Percentiles rank a stretch among this genome's conserved stretches.
phyloP scores from a whole-genome alignment of 2,329 filamentous ascomycete species.

The Fusarium stilboides region DNA sequence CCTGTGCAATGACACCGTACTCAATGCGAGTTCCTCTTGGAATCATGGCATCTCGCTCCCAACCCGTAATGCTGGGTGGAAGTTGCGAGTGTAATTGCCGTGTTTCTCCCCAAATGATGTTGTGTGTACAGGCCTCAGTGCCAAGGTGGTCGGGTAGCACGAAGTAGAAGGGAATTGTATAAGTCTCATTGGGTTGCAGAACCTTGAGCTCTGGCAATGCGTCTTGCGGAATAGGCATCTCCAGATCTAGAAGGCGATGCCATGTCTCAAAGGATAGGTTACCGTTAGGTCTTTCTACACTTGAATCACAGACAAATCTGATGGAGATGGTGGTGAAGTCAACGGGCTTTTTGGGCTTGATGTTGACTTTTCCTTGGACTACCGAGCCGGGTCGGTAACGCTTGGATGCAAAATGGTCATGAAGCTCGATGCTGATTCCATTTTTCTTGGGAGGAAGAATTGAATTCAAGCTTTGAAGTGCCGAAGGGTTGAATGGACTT shows the following conservation, averaged over 20 bases:
- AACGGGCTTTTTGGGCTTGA: slow-evolving; percentile 24
- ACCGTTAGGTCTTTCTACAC: slow-evolving; percentile 17
- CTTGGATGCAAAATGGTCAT: slow-evolving; percentile 31
- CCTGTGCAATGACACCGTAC: slow-evolving; percentile 26
- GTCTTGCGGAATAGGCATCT: slow-evolving; percentile 20
- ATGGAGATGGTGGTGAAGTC: slow-evolving; percentile 18
- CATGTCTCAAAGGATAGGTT: slow-evolving; percentile 23
- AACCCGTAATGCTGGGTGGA: slow-evolving; percentile 12
- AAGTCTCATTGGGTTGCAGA: slow-evolving; percentile 13
- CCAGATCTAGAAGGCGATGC: slow-evolving; percentile 25
- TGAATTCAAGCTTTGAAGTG: slow-evolving; percentile 15
- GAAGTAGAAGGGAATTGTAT: slow-evolving; percentile 24
- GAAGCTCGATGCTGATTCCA: slow-evolving; percentile 3
- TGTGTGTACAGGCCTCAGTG: slow-evolving; percentile 24
- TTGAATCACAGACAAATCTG: slow-evolving; percentile 27
- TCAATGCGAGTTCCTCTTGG: slow-evolving; percentile 10
- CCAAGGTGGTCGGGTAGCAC: slow-evolving; percentile 19
- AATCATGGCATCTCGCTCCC: slow-evolving; percentile 19
- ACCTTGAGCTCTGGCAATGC: not conserved
- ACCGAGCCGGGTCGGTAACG: slow-evolving; percentile 18
- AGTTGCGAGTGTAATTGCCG: slow-evolving; percentile 17
- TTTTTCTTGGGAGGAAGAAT: slow-evolving; percentile 12
- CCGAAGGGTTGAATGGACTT: slow-evolving; percentile 17
- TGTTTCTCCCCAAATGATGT: slow-evolving; percentile 26
- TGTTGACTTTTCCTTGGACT: slow-evolving; percentile 16